Percentiles rank a stretch among this genome's conserved stretches.
Evolutionary conservation across 108 stramenopile genomes (phyloP).

Genomic region (Nitzschia sp.): DNA sequence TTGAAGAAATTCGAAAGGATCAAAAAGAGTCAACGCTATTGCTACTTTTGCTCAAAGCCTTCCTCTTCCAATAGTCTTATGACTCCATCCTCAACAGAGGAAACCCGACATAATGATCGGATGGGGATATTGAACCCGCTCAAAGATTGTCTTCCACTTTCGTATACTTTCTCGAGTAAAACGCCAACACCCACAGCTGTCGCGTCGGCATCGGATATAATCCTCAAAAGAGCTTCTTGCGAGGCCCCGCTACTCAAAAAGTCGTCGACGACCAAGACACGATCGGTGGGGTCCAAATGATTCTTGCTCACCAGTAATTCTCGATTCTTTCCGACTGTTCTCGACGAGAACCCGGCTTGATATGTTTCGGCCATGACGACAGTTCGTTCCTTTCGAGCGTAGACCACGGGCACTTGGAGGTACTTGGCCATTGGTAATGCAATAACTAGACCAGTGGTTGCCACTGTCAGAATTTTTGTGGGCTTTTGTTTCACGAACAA

Average conservation of each 20-base stretch:
- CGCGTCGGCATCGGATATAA: constrained; percentile 80
- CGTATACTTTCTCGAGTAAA: constrained; percentile 84
- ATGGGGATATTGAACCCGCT: constrained; percentile 79
- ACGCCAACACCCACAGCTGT: constrained; percentile 81
- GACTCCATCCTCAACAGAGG: constrained; percentile 71
- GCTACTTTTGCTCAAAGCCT: constrained; percentile 72
- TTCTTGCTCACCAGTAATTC: constrained; percentile 81
- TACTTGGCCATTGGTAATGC: constrained; percentile 87
- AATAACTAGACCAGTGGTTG: constrained; percentile 87
- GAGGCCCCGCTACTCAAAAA: constrained; percentile 85
- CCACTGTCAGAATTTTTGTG: constrained; percentile 86
- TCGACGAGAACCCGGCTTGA: constrained; percentile 73
- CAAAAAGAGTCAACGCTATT: no score
- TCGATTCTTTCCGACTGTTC: constrained; percentile 76
- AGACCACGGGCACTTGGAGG: constrained; percentile 82
- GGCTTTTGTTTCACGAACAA: constrained; percentile 67
- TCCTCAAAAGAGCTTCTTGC: constrained; percentile 84
- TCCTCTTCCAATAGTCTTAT: constrained; percentile 80
- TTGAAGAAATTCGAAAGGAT: no score
- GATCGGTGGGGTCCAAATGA: constrained; percentile 75
- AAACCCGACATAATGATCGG: constrained; percentile 67
- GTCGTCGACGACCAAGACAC: constrained; percentile 88
- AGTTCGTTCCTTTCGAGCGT: constrained; percentile 87
- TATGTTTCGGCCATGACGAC: constrained; percentile 88
- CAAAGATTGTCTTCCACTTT: constrained; percentile 71